phyloP scores from a whole-genome alignment of 2,329 filamentous ascomycete species.

The Microdochium bolleyi region DNA sequence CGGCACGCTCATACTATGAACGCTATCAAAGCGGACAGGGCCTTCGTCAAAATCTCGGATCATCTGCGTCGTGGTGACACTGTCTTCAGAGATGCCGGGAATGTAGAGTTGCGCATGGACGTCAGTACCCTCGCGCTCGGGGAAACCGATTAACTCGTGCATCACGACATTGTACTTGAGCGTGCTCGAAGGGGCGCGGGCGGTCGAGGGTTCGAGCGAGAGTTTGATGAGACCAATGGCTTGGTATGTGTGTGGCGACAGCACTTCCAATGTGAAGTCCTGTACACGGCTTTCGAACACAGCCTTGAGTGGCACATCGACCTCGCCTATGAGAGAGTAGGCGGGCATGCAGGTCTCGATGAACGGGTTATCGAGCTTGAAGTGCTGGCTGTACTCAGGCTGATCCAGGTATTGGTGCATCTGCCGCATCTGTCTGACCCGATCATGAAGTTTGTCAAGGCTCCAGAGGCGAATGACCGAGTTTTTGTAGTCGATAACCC shows the following conservation, averaged over 20 bases:
- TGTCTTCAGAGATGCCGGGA: constrained; percentile 80
- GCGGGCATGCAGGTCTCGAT: constrained; percentile 84
- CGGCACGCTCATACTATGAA: constrained; percentile 94
- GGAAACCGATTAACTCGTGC: constrained; percentile 91
- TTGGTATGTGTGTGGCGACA: constrained; percentile 86
- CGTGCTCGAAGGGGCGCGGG: constrained; percentile 83
- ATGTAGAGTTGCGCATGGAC: constrained; percentile 97
- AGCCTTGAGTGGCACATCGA: constrained; percentile 82
- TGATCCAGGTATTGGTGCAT: constrained; percentile 95
- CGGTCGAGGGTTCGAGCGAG: constrained; percentile 87
- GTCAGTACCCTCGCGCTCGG: constrained; percentile 89
- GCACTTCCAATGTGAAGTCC: constrained; percentile 84
- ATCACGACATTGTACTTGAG: constrained; percentile 98
- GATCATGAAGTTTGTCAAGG: constrained; percentile 79
- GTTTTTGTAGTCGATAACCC: constrained; percentile 86
- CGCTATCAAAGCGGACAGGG: constrained; percentile 88
- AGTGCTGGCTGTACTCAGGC: constrained; percentile 88
- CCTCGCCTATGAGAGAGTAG: constrained; percentile 88
- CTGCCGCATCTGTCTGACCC: constrained; percentile 87
- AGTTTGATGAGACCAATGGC: constrained; percentile 86
- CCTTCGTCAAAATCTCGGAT: constrained; percentile 91
- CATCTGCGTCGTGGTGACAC: constrained; percentile 91
- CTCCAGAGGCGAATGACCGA: constrained; percentile 89
- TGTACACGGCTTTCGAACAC: constrained; percentile 94
- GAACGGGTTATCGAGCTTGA: constrained; percentile 89